Evolutionary conservation across 371 early-diverging fungal species (phyloP).

Genomic region (Coemansia sp.): DNA sequence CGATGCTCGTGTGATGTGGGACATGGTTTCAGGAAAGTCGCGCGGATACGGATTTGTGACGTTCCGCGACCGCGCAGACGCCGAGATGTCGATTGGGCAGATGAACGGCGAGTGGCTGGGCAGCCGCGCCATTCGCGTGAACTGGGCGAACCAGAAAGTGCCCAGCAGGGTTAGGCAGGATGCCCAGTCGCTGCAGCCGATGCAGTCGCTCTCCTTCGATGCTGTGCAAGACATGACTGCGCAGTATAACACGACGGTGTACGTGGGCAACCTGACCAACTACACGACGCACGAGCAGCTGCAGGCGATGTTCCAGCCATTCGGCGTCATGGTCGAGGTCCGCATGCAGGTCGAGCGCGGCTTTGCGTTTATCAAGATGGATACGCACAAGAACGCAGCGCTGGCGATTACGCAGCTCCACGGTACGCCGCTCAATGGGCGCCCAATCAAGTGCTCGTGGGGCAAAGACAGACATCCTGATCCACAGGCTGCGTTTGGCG

Average conservation of each 20-base stretch:
- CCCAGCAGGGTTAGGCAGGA: conserved; percentile 24
- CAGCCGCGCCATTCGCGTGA: conserved; percentile 76
- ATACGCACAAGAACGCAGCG: conserved; percentile 87
- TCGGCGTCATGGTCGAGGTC: conserved; percentile 73
- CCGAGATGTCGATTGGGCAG: conserved; percentile 71
- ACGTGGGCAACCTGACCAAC: conserved; percentile 82
- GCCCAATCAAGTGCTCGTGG: conserved; percentile 80
- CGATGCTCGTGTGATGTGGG: conserved; percentile 85
- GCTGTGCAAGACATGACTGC: conserved; percentile 71
- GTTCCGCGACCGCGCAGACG: conserved; percentile 72
- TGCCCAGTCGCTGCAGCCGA: neutral
- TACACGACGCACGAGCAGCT: conserved; percentile 75
- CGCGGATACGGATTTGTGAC: conserved; percentile 82
- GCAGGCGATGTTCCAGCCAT: conserved; percentile 69
- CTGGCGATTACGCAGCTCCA: conserved; percentile 78
- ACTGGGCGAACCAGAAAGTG: conserved; percentile 84
- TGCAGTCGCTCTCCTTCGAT: conserved; percentile 62
- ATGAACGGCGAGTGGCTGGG: conserved; percentile 82
- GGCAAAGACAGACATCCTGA: conserved; percentile 71
- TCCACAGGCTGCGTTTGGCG: conserved; percentile 46
- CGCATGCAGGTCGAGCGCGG: conserved; percentile 85
- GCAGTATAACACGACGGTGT: conserved; percentile 79
- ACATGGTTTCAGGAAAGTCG: conserved; percentile 74
- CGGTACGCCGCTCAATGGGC: conserved; percentile 69
- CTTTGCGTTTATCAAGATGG: conserved; percentile 88